Base-by-base conservation (phyloP, 257 asterid genomes). In the Nicotiana sylvestris region DNA sequence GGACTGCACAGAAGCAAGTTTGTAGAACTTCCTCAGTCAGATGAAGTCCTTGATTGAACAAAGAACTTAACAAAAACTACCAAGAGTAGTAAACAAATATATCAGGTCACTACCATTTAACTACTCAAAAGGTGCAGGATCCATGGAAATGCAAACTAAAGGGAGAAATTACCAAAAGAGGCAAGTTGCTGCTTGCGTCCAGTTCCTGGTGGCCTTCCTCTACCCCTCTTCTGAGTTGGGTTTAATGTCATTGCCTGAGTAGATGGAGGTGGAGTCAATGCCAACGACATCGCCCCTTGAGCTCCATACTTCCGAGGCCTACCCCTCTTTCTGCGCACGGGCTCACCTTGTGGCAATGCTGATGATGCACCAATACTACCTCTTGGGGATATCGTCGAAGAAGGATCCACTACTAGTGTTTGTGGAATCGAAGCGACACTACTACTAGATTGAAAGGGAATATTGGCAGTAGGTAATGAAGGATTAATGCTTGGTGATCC, bases 281-380 rank as follows among this genome's bases (percentile, higher is more conserved):
- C 88, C 84, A 89, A 86, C 0, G 95, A 86, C 70, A 88, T 91
- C 4, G 88, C 88, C 13, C 90, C 92, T 82, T 87, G 93, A 12
- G 88, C 90, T 68, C 97, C 98, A 81, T 94, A 94, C 80, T 94
- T 94, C 80, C 97, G 87, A 1, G 98, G 98, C 78, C 97, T 91
- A 33, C 98, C 98, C 69, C 98, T 85, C 82, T 94, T 92, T 80
- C 98, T 89, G 13, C 98, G 92, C 76, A 92, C 86, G 27, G 94
- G 93, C 82, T 89, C 94, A 13, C 91, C 90, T 81, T 88, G 94
- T 76, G 87, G 89, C 88, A 88, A 77, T 60, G 86, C 82, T 53
- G 91, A 86, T 53, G 92, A 87, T 51, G 90, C 92, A 51, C 97
- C 94, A 56, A 81, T 87, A 66, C 81, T 84, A 57, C 87, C 86